A percentile compares a stretch with the other conserved stretches of the same genome.
These are phyloP conservation scores for Coniella lustricola DNA, from an alignment of 2,329 filamentous ascomycete genomes.

Conservation along the genomic window DNA sequence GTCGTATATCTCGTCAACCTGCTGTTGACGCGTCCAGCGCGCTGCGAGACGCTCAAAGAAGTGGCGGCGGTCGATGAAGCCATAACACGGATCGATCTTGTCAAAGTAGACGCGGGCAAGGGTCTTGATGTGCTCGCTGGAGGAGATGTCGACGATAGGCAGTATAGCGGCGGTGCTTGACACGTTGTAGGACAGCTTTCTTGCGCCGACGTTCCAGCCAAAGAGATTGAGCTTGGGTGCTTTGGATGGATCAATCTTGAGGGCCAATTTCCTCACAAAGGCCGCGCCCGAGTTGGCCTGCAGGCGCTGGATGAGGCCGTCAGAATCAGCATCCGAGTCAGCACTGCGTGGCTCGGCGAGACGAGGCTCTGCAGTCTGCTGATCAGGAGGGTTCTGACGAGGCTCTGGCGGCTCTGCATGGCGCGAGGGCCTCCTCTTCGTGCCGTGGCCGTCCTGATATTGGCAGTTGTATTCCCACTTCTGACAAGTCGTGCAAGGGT, in stretches of 20 bases:
- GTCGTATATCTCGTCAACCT: slow-evolving; percentile 32
- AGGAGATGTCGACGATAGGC: slow-evolving; percentile 39
- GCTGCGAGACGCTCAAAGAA: slow-evolving; percentile 24
- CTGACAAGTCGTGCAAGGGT: slow-evolving; percentile 46
- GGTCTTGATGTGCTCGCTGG: slow-evolving; percentile 38
- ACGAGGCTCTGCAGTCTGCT: not conserved
- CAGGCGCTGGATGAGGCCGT: slow-evolving; percentile 32
- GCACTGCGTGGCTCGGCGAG: slow-evolving; percentile 2
- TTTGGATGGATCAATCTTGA: slow-evolving; percentile 45
- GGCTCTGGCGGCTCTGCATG: slow-evolving; percentile 5
- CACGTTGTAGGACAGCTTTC: slow-evolving; percentile 21
- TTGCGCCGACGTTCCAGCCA: slow-evolving; percentile 43
- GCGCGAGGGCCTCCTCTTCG: slow-evolving; percentile 18
- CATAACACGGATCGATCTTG: slow-evolving; percentile 45
- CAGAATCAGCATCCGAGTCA: slow-evolving; percentile 17
- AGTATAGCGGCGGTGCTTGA: slow-evolving; percentile 18
- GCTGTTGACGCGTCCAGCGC: slow-evolving; percentile 28
- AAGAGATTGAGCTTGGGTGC: slow-evolving; percentile 48
- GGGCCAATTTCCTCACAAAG: slow-evolving; percentile 45
- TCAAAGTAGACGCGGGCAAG: slow-evolving; percentile 43
- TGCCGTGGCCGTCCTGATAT: slow-evolving; percentile 26
- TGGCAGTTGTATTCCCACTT: slow-evolving; percentile 47
- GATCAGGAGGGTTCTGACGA: not conserved
- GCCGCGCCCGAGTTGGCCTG: slow-evolving; percentile 52
- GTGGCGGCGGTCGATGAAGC: slow-evolving; percentile 34